phyloP scores from a whole-genome alignment of 805 yeast genomes.

The Candida palmyrensis region DNA sequence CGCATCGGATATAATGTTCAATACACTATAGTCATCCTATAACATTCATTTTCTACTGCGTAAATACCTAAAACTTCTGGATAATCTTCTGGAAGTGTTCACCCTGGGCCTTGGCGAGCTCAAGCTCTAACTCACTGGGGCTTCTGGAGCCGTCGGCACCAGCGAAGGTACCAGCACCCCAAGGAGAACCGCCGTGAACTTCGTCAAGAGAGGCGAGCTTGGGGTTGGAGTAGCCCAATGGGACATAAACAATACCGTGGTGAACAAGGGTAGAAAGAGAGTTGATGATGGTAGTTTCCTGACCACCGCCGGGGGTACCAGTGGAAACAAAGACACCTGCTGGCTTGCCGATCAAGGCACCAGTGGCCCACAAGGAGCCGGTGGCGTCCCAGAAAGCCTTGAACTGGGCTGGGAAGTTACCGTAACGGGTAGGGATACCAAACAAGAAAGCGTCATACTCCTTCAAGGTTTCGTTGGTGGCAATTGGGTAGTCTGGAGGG shows the following conservation, averaged over 20 bases:
- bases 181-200: conserved; percentile 77
- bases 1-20: too few species aligned
- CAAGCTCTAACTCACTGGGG: conserved; percentile 58
- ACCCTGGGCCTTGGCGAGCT: conserved; percentile 67
- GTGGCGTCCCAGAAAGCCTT: conserved; percentile 72
- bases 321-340: conserved; percentile 71
- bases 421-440: conserved; percentile 79
- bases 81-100: conserved; percentile 49
- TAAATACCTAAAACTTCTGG: conserved; percentile 23
- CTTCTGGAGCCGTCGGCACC: conserved; percentile 72
- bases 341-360: conserved; percentile 65
- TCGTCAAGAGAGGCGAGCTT: conserved; percentile 54
- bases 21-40: too few species aligned
- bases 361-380: conserved; percentile 71
- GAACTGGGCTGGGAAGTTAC: conserved; percentile 73
- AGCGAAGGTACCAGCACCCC: conserved; percentile 84
- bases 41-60: too few species aligned
- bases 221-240: conserved; percentile 64
- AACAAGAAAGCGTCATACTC: conserved; percentile 70
- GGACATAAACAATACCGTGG: conserved; percentile 74
- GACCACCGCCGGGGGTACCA: conserved; percentile 75
- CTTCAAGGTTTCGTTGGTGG: conserved; percentile 49
- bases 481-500: conserved; percentile 45
- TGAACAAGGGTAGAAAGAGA: conserved; percentile 58
- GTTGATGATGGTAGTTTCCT: conserved; percentile 62